A percentile compares a stretch with the other conserved stretches of the same genome.
Conservation (phyloP, 225 moss, liverwort and hornwort genomes). For the Sphagnum tenellum region DNA sequence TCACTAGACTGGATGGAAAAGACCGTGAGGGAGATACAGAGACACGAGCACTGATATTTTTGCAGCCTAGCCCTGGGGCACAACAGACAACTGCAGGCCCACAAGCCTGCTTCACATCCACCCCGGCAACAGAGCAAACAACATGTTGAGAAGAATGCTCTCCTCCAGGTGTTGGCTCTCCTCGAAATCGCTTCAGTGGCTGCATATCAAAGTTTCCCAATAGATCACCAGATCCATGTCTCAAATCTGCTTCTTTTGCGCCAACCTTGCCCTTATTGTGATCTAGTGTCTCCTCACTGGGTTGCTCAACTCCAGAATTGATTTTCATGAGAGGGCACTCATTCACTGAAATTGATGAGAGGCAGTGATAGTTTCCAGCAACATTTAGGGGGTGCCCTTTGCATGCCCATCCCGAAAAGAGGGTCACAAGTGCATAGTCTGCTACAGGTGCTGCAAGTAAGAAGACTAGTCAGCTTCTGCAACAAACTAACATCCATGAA, state of each 20-base stretch:
- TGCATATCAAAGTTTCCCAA: constrained; percentile 41
- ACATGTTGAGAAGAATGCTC: constrained; percentile 5
- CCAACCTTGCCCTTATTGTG: background rate
- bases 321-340: constrained; percentile 64
- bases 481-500: too few relatives aligned
- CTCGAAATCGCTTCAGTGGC: constrained; percentile 63
- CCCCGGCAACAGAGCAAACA: constrained; percentile 11
- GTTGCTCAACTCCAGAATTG: constrained; percentile 7
- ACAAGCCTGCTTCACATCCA: constrained; percentile 13
- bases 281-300: constrained; percentile 25
- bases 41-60: constrained; percentile 44
- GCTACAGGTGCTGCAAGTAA: constrained; percentile 65
- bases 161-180: constrained; percentile 7
- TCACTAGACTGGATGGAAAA: constrained; percentile 15
- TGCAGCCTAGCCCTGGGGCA: constrained; percentile 84
- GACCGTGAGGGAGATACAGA: constrained; percentile 32
- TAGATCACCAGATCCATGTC: constrained; percentile 44
- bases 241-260: constrained; percentile 7
- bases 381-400: constrained; percentile 74
- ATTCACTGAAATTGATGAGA: constrained; percentile 47
- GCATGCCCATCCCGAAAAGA: constrained; percentile 98
- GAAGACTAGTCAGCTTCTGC: too few relatives aligned
- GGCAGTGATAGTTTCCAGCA: constrained; percentile 55
- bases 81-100: constrained; percentile 53
- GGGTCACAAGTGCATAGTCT: constrained; percentile 91